A percentile compares a stretch with the other conserved stretches of the same genome.
Conservation (phyloP, 139 green algal genomes). For the Edaphochlamys debaryana region DNA sequence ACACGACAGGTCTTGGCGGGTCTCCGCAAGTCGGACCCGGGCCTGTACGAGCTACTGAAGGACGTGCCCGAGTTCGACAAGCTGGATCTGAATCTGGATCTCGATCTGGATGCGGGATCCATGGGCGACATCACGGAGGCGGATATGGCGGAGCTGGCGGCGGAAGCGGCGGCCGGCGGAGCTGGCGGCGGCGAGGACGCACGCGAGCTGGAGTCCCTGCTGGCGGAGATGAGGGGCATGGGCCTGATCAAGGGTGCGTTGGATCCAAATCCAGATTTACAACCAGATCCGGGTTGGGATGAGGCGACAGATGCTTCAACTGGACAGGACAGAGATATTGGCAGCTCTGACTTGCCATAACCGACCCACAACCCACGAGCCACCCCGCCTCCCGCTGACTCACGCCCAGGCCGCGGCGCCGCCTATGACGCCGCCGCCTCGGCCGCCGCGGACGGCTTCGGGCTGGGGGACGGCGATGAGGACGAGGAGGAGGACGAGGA, state of each 20-base stretch:
- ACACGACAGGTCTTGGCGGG: constrained; percentile 31
- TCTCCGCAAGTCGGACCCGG: constrained; percentile 20
- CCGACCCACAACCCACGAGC: no score
- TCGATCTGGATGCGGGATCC: constrained; percentile 2
- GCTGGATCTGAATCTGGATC: constrained; percentile 11
- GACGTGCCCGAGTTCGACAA: constrained; percentile 36
- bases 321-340: no score
- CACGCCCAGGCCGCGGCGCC: not conserved
- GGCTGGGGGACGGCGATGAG: not conserved
- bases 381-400: not conserved
- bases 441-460: no score
- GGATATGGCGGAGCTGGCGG: constrained; percentile 25
- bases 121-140: not conserved
- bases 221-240: constrained; percentile 17
- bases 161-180: not conserved
- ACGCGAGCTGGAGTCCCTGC: constrained; percentile 22
- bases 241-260: not conserved
- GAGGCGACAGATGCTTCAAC: not conserved
- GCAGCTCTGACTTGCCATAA: no score
- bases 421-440: not conserved
- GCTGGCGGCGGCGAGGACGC: not conserved
- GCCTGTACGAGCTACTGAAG: constrained; percentile 42
- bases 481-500: not conserved
- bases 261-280: no score
- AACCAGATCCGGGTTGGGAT: not conserved